phyloP scores from a whole-genome alignment of 306 rosid species.

The Echinosophora koreensis region DNA sequence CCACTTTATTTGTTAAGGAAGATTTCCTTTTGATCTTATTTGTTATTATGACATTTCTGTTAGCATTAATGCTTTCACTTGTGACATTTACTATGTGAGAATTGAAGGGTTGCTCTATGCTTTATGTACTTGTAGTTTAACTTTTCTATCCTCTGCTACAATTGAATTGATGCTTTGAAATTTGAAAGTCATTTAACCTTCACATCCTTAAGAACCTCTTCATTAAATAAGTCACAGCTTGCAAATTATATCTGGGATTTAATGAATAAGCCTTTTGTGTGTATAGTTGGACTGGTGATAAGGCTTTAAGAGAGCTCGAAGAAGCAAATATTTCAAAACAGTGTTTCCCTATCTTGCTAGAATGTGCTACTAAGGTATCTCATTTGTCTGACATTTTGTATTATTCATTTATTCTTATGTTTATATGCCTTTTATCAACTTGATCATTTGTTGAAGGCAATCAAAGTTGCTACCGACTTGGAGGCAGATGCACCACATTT shows the following conservation, averaged over 20 bases:
- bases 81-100: background rate
- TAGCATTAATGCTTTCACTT: constrained; percentile 14
- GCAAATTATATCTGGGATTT: constrained; percentile 35
- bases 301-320: constrained; percentile 85
- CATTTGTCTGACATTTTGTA: constrained; percentile 27
- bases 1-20: constrained; percentile 20
- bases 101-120: constrained; percentile 34
- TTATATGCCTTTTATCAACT: constrained; percentile 42
- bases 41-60: background rate
- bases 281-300: constrained; percentile 90
- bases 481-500: constrained; percentile 67
- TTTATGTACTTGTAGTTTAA: constrained; percentile 14
- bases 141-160: constrained; percentile 5
- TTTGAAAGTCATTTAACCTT: background rate
- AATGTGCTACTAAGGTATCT: constrained; percentile 87
- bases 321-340: constrained; percentile 86
- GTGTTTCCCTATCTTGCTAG: constrained; percentile 85
- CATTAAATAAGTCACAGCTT: background rate
- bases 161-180: constrained; percentile 32
- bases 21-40: constrained; percentile 16
- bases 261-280: constrained; percentile 37
- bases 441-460: constrained; percentile 67
- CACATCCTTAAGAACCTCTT: constrained; percentile 19
- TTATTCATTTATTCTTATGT: constrained; percentile 28
- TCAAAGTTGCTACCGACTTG: constrained; percentile 79